phyloP scores from a whole-genome alignment of 306 rosid species.

The Pachyrhizus erosus region DNA sequence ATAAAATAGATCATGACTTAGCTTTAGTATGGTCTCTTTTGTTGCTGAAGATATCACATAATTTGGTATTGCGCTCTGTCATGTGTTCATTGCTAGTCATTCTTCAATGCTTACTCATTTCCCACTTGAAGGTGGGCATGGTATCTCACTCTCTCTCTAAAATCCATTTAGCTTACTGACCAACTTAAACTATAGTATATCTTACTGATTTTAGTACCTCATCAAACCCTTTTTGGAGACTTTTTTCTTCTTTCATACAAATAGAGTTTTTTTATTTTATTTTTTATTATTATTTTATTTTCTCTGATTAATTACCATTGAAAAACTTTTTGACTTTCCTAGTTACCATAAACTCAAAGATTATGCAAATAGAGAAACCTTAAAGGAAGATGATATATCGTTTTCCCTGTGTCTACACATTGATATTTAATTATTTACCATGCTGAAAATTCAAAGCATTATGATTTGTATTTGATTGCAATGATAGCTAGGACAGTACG shows the following conservation, averaged over 20 bases:
- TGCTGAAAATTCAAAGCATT: conserved; percentile 36
- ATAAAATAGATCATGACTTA: conserved; percentile 42
- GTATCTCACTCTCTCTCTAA: conserved; percentile 47
- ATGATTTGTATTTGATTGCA: conserved; percentile 11
- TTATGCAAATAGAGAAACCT: not conserved
- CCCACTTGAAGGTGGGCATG: conserved; percentile 58
- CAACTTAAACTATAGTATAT: conserved; percentile 17
- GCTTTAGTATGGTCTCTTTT: conserved; percentile 43
- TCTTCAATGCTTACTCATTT: conserved; percentile 59
- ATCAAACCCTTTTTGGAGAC: conserved; percentile 20
- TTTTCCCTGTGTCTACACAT: not conserved
- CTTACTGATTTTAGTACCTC: conserved; percentile 37
- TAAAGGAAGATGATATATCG: not conserved
- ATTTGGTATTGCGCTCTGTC: conserved; percentile 42
- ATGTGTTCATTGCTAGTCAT: conserved; percentile 48
- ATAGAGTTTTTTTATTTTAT: not conserved
- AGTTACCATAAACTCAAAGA: not conserved
- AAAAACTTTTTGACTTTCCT: not conserved
- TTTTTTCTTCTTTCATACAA: not conserved
- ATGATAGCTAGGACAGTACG: conserved; percentile 20
- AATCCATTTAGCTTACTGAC: conserved; percentile 29
- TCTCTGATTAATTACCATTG: not conserved
- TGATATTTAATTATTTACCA: conserved; percentile 2
- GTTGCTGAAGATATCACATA: conserved; percentile 40
- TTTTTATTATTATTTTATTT: not conserved